Evolutionary conservation across 2,329 filamentous ascomycete genomes (phyloP).

Genomic region (Paraphaeosphaeria sporulosa): DNA sequence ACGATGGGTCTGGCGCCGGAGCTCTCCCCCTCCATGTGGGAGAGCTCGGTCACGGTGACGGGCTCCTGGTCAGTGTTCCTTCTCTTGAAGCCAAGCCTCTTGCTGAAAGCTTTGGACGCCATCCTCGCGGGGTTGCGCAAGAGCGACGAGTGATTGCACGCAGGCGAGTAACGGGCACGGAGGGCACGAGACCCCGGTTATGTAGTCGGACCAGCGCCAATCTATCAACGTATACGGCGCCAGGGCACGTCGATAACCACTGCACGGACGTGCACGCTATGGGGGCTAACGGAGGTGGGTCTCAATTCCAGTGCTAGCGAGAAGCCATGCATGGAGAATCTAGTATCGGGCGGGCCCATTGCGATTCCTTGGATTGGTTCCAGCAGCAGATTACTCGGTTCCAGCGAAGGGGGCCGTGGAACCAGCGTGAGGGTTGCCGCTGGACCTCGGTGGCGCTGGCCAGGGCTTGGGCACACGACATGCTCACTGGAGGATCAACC

Average conservation of each 20-base stretch:
- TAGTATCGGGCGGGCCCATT: background rate
- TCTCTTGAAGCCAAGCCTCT: constrained; percentile 9
- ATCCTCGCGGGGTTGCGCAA: background rate
- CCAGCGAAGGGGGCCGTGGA: background rate
- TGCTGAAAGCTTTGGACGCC: constrained; percentile 2
- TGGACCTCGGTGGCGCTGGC: background rate
- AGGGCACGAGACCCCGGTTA: background rate
- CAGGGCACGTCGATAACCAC: background rate
- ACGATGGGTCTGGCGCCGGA: background rate
- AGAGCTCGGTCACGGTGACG: background rate
- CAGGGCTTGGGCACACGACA: too few species aligned
- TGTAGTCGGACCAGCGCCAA: background rate
- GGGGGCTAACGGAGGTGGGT: background rate
- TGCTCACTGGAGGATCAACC: background rate
- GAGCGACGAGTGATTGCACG: background rate
- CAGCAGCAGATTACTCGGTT: too few species aligned
- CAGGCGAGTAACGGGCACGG: background rate
- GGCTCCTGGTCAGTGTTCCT: constrained; percentile 3
- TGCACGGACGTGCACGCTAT: background rate
- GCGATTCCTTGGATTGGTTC: background rate
- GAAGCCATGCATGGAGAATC: background rate
- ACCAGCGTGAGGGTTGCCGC: background rate
- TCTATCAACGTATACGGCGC: background rate
- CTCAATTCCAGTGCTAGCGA: background rate
- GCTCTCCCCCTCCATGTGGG: background rate